Evolutionary conservation across 345 rosid species (phyloP).

Genomic region (thale cress (Arabidopsis thaliana)): TAIR10.1 NC_003076.8:22969501-22970000

Average conservation of each 20-base stretch:
- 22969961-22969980: constrained; percentile 85
- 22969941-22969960: constrained; percentile 62
- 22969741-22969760: constrained; percentile 72
- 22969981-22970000: constrained; percentile 73
- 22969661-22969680: constrained; percentile 55
- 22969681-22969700: constrained; percentile 62
- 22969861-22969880: constrained; percentile 53
- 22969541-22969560: constrained; percentile 54
- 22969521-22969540: constrained; percentile 48
- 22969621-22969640: constrained; percentile 90
- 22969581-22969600: constrained; percentile 93
- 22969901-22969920: constrained; percentile 59
- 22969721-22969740: constrained; percentile 55
- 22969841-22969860: constrained; percentile 39
- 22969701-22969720: constrained; percentile 53
- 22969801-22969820: constrained; percentile 48
- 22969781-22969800: constrained; percentile 53
- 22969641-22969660: constrained; percentile 92
- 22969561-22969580: constrained; percentile 86
- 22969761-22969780: constrained; percentile 59
- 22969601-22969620: constrained; percentile 70
- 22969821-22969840: constrained; percentile 55
- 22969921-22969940: constrained; percentile 48
- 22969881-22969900: constrained; percentile 56
- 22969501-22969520: constrained; percentile 45